These are phyloP conservation scores for Tolypocladium album DNA, from an alignment of 2,329 filamentous ascomycete genomes.

Conservation along the genomic window DNA sequence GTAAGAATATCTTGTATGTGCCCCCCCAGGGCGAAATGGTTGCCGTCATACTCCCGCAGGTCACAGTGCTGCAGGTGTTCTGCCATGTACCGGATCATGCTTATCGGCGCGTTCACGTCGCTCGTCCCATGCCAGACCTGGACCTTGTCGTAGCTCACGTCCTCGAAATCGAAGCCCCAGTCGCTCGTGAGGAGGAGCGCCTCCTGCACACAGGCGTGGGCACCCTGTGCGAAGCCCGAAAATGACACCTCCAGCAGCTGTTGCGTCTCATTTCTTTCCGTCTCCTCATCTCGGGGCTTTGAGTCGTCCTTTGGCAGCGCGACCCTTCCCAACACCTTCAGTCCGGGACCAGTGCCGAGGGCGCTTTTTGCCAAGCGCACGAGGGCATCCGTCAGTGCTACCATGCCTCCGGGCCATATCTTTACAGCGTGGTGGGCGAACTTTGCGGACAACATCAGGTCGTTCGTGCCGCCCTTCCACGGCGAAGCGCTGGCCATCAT, in stretches of 20 bases:
- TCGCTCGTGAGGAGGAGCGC: constrained; percentile 15
- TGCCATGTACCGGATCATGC: constrained; percentile 24
- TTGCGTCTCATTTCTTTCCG: constrained; percentile 14
- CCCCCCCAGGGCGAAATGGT: constrained; percentile 18
- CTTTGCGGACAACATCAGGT: constrained; percentile 13
- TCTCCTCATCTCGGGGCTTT: constrained; percentile 2
- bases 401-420: neutral
- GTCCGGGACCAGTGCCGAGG: neutral
- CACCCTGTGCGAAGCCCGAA: constrained; percentile 18
- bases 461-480: constrained; percentile 19
- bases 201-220: constrained; percentile 14
- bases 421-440: constrained; percentile 8
- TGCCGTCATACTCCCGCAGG: constrained; percentile 21
- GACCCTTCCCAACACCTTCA: neutral
- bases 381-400: neutral
- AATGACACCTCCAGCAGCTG: constrained; percentile 12
- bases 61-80: constrained; percentile 19
- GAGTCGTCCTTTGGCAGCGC: neutral
- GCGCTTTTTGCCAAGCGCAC: neutral
- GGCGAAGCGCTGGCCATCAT: constrained; percentile 23
- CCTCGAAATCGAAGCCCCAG: constrained; percentile 19
- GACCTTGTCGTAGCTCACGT: constrained; percentile 14
- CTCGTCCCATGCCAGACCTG: constrained; percentile 21
- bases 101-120: constrained; percentile 20
- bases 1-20: constrained; percentile 9